A percentile compares a stretch with the other conserved stretches of the same genome.
Evolutionary conservation across 2,329 filamentous ascomycete species (phyloP).

Genomic region (Hypoxylon sp.): DNA sequence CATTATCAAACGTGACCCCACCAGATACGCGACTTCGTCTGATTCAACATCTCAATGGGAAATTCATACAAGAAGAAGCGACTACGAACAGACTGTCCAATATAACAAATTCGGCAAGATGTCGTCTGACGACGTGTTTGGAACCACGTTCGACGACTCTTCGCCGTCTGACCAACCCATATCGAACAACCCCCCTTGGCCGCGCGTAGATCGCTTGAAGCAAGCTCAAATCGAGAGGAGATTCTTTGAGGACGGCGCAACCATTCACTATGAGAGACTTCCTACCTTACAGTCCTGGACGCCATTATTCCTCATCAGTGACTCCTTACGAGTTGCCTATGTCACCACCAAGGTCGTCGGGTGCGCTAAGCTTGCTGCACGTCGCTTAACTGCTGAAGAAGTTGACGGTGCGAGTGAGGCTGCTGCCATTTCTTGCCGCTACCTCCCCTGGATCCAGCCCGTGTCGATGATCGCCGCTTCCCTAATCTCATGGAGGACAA

Average conservation of each 20-base stretch:
- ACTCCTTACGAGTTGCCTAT: slow-evolving; percentile 4
- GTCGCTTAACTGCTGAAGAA: slow-evolving; percentile 48
- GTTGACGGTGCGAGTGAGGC: slow-evolving; percentile 47
- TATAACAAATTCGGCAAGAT: slow-evolving; percentile 6
- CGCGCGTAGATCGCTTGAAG: slow-evolving; percentile 31
- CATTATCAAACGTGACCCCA: neutral
- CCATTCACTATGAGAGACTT: slow-evolving; percentile 48
- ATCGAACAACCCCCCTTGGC: slow-evolving; percentile 45
- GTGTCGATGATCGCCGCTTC: slow-evolving; percentile 44
- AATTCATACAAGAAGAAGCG: neutral
- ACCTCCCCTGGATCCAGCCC: slow-evolving; percentile 50
- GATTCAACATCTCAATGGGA: slow-evolving; percentile 1
- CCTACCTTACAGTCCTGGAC: slow-evolving; percentile 37
- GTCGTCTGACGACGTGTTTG: slow-evolving; percentile 22
- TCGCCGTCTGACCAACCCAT: slow-evolving; percentile 12
- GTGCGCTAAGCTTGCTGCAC: slow-evolving; percentile 22
- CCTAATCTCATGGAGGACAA: slow-evolving; percentile 48
- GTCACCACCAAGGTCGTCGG: slow-evolving; percentile 27
- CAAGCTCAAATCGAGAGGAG: slow-evolving; percentile 44
- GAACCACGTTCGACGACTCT: slow-evolving; percentile 10
- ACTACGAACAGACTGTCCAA: neutral
- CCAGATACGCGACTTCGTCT: neutral
- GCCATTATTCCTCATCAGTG: neutral
- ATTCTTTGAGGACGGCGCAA: slow-evolving; percentile 47
- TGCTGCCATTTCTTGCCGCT: slow-evolving; percentile 47